Evolutionary conservation across 2,329 filamentous ascomycete genomes (phyloP), one percentile per base, ranked within the genome.

Genomic region (Mollisia scopiformis): DNA sequence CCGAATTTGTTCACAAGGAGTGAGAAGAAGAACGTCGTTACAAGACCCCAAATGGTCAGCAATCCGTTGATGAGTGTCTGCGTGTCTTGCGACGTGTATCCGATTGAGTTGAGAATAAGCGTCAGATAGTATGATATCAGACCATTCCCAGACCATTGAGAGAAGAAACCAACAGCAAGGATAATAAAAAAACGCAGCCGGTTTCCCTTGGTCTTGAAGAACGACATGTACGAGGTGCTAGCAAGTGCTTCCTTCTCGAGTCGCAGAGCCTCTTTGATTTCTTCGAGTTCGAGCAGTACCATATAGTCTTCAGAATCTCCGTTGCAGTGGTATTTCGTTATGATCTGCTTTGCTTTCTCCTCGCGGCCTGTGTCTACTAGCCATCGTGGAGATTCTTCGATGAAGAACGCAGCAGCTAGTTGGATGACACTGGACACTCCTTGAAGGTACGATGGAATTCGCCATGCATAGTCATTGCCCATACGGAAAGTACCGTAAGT

Each of bases 351-450:
- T 0, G 84, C 84, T 58, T 86, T 77, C 10, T 84, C 81, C 8
- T 78, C 74, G 28, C 80, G 78, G 59, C 81, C 78, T 55, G 82
- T 79, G 52, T 79, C 79, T 57, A 85, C 82, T n/a, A 87, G 76
- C 84, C 84, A 88, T 55, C 85, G 74, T 0, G 86, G 86, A 6
- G 82, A 85, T 65, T 88, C 85, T 13, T 60, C 58, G n/a, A 67
- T 43, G 31, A 60, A 64, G 35, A 52, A 63, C 21, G 61, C 62
- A 10, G 59, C 27, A 0, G 31, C 8, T 13, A 66, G 52, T 46
- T 66, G 67, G 11, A 69, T 28, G 3, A 67, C 19, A 16, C 53
- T 52, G 2, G 66, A 50, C 4, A 69, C 43, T 6, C 51, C 64
- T 49, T 68, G 67, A 8, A 70, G 56, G n/a, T 63, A 27, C 1